A percentile compares a stretch with the other conserved stretches of the same genome.
These are phyloP conservation scores for Calonectria pseudoturangicola DNA, from an alignment of 2,329 filamentous ascomycete genomes.

Conservation along the genomic window DNA sequence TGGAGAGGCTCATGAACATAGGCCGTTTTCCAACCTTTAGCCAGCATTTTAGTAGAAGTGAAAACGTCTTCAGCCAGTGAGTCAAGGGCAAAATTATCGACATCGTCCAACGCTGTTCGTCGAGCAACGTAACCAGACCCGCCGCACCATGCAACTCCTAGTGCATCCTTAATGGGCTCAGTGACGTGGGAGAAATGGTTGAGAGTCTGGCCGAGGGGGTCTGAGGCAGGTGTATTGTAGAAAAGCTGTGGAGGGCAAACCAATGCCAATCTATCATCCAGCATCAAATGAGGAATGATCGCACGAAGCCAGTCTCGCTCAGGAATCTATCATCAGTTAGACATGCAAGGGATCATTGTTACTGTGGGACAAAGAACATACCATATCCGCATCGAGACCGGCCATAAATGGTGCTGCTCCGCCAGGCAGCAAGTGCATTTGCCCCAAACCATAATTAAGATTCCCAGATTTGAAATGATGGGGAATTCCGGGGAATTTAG, in stretches of 20 bases:
- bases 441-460: constrained; percentile 3
- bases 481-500: neutral
- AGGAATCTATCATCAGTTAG: neutral
- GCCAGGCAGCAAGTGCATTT: constrained; percentile 4
- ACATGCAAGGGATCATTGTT: too few relatives aligned
- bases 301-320: neutral
- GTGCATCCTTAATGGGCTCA: constrained; percentile 16
- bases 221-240: neutral
- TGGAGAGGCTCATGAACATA: constrained; percentile 77
- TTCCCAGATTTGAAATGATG: constrained; percentile 17
- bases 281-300: neutral
- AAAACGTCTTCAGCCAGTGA: constrained; percentile 1
- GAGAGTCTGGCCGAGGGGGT: constrained; percentile 5
- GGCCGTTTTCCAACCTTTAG: constrained; percentile 62
- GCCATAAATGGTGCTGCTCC: constrained; percentile 6
- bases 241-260: constrained; percentile 1
- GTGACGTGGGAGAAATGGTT: neutral
- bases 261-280: neutral
- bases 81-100: neutral
- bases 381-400: constrained; percentile 15
- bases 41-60: constrained; percentile 9
- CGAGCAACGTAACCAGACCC: neutral
- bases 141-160: neutral
- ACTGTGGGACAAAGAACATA: neutral
- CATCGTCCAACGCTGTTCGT: neutral